Evolutionary conservation across 2,329 filamentous ascomycete species (phyloP).

Genomic region (Colletotrichum tofieldiae): DNA sequence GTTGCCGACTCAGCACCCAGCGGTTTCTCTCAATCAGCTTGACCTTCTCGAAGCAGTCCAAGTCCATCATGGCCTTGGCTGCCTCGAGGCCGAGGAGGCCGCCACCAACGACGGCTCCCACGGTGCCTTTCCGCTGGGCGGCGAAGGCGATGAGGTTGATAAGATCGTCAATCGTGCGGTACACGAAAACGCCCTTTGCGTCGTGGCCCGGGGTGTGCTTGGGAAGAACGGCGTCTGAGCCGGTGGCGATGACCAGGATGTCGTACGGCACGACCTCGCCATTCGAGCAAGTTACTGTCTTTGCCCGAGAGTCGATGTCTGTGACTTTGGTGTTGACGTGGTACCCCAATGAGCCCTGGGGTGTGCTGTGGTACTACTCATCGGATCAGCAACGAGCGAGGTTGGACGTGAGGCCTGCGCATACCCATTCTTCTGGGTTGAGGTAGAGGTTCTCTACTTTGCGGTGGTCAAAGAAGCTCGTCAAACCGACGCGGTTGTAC

Average conservation of each 20-base stretch:
- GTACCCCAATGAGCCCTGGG: constrained; percentile 79
- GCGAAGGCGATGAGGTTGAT: constrained; percentile 83
- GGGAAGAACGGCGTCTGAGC: constrained; percentile 85
- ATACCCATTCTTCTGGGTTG: constrained; percentile 86
- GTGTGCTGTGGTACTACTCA: constrained; percentile 76
- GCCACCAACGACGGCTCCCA: constrained; percentile 85
- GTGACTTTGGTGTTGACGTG: constrained; percentile 82
- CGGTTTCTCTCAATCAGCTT: constrained; percentile 85
- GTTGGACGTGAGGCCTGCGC: constrained; percentile 41
- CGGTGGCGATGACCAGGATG: constrained; percentile 86
- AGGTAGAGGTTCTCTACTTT: constrained; percentile 90
- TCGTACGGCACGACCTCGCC: constrained; percentile 82
- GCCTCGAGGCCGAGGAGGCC: constrained; percentile 90
- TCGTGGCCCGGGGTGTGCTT: constrained; percentile 81
- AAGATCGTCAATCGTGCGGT: constrained; percentile 88
- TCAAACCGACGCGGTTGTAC: constrained; percentile 92
- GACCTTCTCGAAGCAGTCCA: constrained; percentile 81
- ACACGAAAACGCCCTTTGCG: constrained; percentile 89
- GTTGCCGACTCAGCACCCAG: constrained; percentile 87
- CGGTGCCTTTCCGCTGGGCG: constrained; percentile 74
- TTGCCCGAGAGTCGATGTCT: constrained; percentile 74
- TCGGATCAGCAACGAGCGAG: constrained; percentile 9
- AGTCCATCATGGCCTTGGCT: constrained; percentile 91
- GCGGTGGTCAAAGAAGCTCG: constrained; percentile 89
- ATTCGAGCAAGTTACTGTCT: constrained; percentile 79